Conservation (phyloP, 2,329 filamentous ascomycete genomes). For the Tolypocladium pustulatum region DNA sequence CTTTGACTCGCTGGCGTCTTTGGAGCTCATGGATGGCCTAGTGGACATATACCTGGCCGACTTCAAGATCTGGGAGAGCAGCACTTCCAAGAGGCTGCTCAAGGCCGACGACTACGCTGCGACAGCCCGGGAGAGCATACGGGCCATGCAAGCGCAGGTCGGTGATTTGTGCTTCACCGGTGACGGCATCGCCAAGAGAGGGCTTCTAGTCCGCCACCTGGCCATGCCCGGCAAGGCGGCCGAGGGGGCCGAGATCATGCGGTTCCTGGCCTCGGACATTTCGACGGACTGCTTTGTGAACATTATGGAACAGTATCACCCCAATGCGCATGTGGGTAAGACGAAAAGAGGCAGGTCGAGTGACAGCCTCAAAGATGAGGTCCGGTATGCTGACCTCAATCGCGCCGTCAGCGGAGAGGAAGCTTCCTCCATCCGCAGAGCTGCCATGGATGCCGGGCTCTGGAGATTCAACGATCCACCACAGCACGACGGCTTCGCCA, state of each 20-base stretch:
- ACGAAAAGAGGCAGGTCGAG: constrained; percentile 23
- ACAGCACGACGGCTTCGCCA: constrained; percentile 38
- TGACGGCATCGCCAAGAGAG: constrained; percentile 71
- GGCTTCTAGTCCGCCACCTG: constrained; percentile 66
- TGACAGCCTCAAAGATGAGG: constrained; percentile 24
- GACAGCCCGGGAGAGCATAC: constrained; percentile 65
- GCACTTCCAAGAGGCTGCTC: constrained; percentile 58
- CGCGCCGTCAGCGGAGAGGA: constrained; percentile 49
- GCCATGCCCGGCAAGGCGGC: constrained; percentile 75
- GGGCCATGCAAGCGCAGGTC: constrained; percentile 71
- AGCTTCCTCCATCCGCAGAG: constrained; percentile 52
- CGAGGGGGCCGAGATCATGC: constrained; percentile 65
- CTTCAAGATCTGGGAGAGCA: constrained; percentile 69
- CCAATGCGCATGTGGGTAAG: constrained; percentile 73
- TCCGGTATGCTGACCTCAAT: constrained; percentile 70
- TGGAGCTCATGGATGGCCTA: constrained; percentile 65
- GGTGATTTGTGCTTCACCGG: constrained; percentile 74
- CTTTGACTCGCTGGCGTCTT: constrained; percentile 64
- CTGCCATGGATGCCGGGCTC: constrained; percentile 60
- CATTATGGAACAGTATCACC: constrained; percentile 83
- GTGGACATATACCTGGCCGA: constrained; percentile 84
- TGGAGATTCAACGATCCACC: constrained; percentile 68
- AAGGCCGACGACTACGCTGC: constrained; percentile 69
- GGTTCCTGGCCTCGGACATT: constrained; percentile 62
- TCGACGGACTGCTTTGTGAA: constrained; percentile 70